Evolutionary conservation across 306 rosid genomes (phyloP).

Genomic region (Mimosa bimucronata): DNA sequence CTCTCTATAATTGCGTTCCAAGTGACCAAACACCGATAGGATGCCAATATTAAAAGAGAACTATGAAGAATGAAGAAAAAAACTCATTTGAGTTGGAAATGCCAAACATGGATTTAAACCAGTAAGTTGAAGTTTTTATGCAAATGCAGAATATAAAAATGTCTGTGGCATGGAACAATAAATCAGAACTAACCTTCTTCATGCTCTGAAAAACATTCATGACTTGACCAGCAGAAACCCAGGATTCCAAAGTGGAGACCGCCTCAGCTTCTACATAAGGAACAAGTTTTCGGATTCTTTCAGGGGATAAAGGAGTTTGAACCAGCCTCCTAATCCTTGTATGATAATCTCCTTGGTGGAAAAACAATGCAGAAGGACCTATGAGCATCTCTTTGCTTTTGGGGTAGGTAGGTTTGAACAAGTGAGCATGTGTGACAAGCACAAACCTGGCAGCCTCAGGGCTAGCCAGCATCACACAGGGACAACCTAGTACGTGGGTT

Average conservation of each 20-base stretch:
- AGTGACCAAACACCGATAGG: conserved; percentile 68
- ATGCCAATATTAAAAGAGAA: conserved; percentile 75
- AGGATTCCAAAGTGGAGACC: conserved; percentile 62
- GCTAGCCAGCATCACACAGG: conserved; percentile 82
- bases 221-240: conserved; percentile 53
- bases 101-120: background rate
- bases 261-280: conserved; percentile 59
- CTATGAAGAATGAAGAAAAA: conserved; percentile 44
- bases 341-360: conserved; percentile 82
- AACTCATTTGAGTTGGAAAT: background rate
- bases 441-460: conserved; percentile 87
- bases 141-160: background rate
- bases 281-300: conserved; percentile 48
- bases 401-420: conserved; percentile 88
- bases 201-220: conserved; percentile 60
- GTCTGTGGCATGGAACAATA: background rate
- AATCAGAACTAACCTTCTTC: conserved; percentile 64
- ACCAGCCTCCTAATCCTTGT: conserved; percentile 66
- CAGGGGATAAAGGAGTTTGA: conserved; percentile 61
- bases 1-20: conserved; percentile 54
- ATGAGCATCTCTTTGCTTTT: conserved; percentile 85
- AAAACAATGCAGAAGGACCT: conserved; percentile 88
- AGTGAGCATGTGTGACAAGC: conserved; percentile 74
- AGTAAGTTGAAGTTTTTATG: background rate
- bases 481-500: conserved; percentile 75